Base-by-base conservation (phyloP, 805 yeast genomes). In the Yamadazyma kitorensis region DNA sequence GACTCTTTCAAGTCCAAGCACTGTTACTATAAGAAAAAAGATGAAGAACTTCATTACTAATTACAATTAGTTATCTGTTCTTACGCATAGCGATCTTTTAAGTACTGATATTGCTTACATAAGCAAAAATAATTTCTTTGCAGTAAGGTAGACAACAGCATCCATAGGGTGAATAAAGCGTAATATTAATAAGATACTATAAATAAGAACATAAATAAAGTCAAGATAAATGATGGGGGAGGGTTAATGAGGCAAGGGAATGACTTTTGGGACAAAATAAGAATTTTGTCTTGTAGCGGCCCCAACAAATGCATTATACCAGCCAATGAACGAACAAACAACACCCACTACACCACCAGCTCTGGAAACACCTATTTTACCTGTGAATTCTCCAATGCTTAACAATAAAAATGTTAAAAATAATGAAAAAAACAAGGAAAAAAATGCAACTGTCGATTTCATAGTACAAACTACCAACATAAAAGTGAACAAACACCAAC, bases 261-360 rank as follows among this genome's bases (percentile, higher is more conserved):
- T 34, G 13, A 85, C 76, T 37, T 64, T 62, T 31, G 77, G 57
- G 12, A 62, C 59, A 43, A 81, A 43, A 54, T 80, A 83, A 24
- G 82, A 68, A 60, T 81, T 84, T 36, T 75, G 70, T 10, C 55
- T 54, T 36, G 72, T 77, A 4, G 83, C 81, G 13, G 75, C 64
- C 54, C 80, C 82, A 17, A 82, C 81, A 49, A 69, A 76, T 3
- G 83, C 77, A 42, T 78, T 78, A 52, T 74, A 78, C 73, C 78
- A 80, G 11, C 81, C 86, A 34, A 71, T 45, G 34, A 73, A 57
- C 2, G 82, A 70, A 13, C 81, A 68, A 19, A 79, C 44, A 20
- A 80, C 57, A 19, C 86, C 85, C 29, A 77, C 53, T 21, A 70
- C 72, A 38, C 86, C 87, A 39, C 81, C 86, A 13, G 82, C 86